Evolutionary conservation across 106 monocot genomes (phyloP), one percentile per base, ranked within the genome.

Genomic region (Allium sativum): DNA sequence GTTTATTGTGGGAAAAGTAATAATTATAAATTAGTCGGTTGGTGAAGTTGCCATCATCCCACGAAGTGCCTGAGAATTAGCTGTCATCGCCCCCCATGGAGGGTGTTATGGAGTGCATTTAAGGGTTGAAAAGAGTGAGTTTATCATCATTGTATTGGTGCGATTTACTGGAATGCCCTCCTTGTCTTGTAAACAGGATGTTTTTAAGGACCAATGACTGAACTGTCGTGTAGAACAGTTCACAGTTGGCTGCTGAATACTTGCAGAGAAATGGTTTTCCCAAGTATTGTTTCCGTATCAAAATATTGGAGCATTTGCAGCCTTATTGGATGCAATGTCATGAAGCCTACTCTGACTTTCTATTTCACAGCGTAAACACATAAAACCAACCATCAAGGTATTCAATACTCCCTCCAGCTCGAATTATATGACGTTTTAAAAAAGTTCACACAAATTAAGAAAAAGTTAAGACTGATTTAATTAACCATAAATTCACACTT

Each of bases 41-140:
- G 48, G 48, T 50, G 48, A 50, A 50, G 48, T 50, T 50, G 3
- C 48, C 48, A 50, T 50, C 48, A 50, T 50, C 48, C 48, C 48
- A 50, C 48, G 48, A 50, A 12, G 11, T 50, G 48, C 48, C 48
- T 50, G 48, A 50, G 48, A 50, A 50, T 50, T 50, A 50, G 48
- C 48, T 50, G 48, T 15, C 48, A 5, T 50, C 48, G 3, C 8
- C 15, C 48, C 15, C 15, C 13, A n/a, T 12, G 8, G 15, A 7
- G 15, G 4, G 15, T 15, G 1, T 3, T 15, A 50, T 50, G 48
- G 48, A 7, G 48, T 50, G 48, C 15, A 15, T 50, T 11, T 1
- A 15, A 11, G 15, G 11, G 48, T 50, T 50, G 15, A 50, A 12
- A 15, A 15, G 48, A 15, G 48, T 2, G 48, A 12, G 48, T 50